Evolutionary conservation across 1,139 yeast genomes (phyloP).

Genomic region (Suhomyces choctaworum): DNA sequence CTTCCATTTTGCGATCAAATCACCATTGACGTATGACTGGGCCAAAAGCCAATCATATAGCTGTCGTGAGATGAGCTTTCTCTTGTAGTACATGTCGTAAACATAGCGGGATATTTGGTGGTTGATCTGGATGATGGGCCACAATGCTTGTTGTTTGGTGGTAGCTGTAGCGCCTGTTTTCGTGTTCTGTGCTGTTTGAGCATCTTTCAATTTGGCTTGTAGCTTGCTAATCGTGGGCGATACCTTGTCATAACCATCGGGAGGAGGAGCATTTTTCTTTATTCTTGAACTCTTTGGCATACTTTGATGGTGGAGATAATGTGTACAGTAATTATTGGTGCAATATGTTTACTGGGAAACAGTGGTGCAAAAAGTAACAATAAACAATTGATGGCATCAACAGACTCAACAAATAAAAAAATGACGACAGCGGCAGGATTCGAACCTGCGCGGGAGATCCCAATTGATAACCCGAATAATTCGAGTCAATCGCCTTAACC

Average conservation of each 20-base stretch:
- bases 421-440: conserved; percentile 80
- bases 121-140: conserved; percentile 69
- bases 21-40: conserved; percentile 66
- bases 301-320: neutral
- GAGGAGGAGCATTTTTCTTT: conserved; percentile 42
- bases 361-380: too few relatives aligned
- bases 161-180: conserved; percentile 21
- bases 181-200: conserved; percentile 38
- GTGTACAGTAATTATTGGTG: neutral
- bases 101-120: conserved; percentile 79
- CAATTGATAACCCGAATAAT: conserved; percentile 41
- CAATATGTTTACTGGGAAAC: too few relatives aligned
- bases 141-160: conserved; percentile 56
- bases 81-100: conserved; percentile 69
- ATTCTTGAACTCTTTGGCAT: conserved; percentile 18
- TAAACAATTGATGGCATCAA: too few relatives aligned
- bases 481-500: conserved; percentile 23
- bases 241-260: conserved; percentile 75
- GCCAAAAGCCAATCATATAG: conserved; percentile 77
- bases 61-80: conserved; percentile 63
- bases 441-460: conserved; percentile 91
- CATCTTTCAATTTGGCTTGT: conserved; percentile 58
- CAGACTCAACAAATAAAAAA: conserved; percentile 6
- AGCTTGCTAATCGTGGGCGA: conserved; percentile 69
- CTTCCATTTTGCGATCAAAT: conserved; percentile 86